phyloP scores from a whole-genome alignment of 2,329 filamentous ascomycete genomes.

The Phialocephala subalpina region DNA sequence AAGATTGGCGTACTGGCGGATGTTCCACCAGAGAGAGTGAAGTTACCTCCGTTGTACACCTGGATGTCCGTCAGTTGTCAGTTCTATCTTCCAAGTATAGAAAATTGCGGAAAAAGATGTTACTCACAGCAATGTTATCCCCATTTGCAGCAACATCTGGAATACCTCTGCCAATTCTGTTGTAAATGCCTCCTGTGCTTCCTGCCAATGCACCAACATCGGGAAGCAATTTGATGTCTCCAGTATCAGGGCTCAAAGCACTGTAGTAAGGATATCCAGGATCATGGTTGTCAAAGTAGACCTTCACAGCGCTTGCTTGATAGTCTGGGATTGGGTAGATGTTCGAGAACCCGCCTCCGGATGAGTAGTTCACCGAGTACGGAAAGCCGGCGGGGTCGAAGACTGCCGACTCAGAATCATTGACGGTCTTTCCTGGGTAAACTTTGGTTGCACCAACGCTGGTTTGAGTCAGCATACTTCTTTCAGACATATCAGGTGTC shows the following conservation, averaged over 20 bases:
- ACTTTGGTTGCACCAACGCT: constrained; percentile 47
- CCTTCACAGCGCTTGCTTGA: constrained; percentile 49
- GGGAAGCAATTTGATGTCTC: constrained; percentile 23
- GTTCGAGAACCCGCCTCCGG: constrained; percentile 56
- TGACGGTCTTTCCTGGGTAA: constrained; percentile 46
- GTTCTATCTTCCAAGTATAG: no score
- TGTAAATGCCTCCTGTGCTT: constrained; percentile 28
- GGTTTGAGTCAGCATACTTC: no score
- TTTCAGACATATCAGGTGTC: no score
- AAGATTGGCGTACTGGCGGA: constrained; percentile 58
- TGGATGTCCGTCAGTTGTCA: not conserved
- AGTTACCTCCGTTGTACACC: constrained; percentile 28
- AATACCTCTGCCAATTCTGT: constrained; percentile 39
- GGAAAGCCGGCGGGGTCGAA: constrained; percentile 27
- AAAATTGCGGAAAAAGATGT: no score
- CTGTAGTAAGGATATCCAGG: constrained; percentile 33
- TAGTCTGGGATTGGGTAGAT: constrained; percentile 53
- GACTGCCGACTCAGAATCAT: constrained; percentile 41
- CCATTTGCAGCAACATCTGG: constrained; percentile 53
- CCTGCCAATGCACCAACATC: constrained; percentile 31
- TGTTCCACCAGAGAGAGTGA: constrained; percentile 53
- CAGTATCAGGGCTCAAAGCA: constrained; percentile 28
- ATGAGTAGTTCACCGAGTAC: constrained; percentile 43
- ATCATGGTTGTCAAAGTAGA: constrained; percentile 48
- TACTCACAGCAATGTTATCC: constrained; percentile 40